Conservation (phyloP, 2,329 filamentous ascomycete genomes). For the Aotearoamyces nothofagi region DNA sequence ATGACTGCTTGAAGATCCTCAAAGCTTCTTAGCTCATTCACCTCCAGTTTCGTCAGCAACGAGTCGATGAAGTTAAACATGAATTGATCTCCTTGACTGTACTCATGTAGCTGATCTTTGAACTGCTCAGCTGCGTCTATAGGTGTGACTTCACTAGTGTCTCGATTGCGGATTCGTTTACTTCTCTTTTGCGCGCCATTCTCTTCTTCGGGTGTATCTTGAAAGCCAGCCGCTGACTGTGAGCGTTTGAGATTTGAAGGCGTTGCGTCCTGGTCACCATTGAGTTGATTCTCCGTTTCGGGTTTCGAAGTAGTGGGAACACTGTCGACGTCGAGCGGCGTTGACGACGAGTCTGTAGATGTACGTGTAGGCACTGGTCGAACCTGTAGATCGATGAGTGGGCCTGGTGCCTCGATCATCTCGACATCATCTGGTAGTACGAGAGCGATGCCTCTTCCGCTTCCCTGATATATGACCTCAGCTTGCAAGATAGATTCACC, state of each 20-base stretch:
- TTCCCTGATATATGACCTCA: slow-evolving; percentile 6
- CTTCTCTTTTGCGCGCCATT: slow-evolving; percentile 43
- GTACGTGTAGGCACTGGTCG: neutral
- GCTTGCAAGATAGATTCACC: slow-evolving; percentile 13
- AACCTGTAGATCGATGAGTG: neutral
- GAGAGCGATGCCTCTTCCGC: slow-evolving; percentile 8
- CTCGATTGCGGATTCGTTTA: slow-evolving; percentile 47
- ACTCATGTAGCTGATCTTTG: slow-evolving; percentile 34
- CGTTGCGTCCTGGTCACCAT: neutral
- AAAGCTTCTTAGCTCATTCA: slow-evolving; percentile 17
- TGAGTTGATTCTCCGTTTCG: slow-evolving; percentile 1
- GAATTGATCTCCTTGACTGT: slow-evolving; percentile 14
- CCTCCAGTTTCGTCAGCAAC: slow-evolving; percentile 14
- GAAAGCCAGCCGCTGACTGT: slow-evolving; percentile 43
- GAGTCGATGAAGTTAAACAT: slow-evolving; percentile 16
- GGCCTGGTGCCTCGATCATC: neutral
- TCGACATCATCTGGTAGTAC: slow-evolving; percentile 9
- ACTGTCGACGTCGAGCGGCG: neutral
- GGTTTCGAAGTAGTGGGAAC: neutral
- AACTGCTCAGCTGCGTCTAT: slow-evolving; percentile 35
- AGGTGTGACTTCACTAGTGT: slow-evolving; percentile 34
- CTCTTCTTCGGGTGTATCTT: slow-evolving; percentile 40
- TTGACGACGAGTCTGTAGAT: neutral
- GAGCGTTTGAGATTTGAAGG: slow-evolving; percentile 39
- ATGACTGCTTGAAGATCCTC: slow-evolving; percentile 14